Percentiles rank a stretch among this genome's conserved stretches.
Evolutionary conservation across 2,329 filamentous ascomycete genomes (phyloP).

Genomic region (Scedosporium aurantiacum): DNA sequence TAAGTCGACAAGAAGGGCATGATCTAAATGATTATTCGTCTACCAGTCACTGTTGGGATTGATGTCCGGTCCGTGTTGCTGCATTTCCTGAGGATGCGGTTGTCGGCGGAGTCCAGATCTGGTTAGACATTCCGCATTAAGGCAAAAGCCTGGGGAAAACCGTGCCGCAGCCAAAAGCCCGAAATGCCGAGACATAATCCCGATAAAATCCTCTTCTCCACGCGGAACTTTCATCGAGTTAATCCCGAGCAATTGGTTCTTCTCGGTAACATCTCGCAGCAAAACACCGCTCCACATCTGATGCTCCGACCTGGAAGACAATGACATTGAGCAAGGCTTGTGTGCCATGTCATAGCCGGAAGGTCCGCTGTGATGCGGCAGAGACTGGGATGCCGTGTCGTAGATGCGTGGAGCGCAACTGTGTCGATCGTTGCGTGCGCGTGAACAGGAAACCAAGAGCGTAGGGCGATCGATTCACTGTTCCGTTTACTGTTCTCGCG

Average conservation of each 20-base stretch:
- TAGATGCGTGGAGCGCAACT: neutral
- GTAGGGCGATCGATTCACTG: neutral
- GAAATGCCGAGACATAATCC: neutral
- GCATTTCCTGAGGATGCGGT: no score
- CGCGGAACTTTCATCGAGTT: neutral
- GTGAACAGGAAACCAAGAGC: neutral
- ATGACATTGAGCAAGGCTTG: neutral
- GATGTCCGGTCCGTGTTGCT: no score
- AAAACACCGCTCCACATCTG: neutral
- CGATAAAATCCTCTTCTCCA: neutral
- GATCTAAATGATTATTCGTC: no score
- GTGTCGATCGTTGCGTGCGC: neutral
- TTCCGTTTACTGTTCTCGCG: no score
- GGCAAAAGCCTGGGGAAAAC: neutral
- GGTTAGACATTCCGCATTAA: neutral
- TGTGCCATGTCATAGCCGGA: neutral
- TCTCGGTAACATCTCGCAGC: no score
- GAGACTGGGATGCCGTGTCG: neutral
- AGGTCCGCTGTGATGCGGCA: neutral
- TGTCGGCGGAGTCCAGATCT: neutral
- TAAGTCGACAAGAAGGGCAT: no score
- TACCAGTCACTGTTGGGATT: no score
- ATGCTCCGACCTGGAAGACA: neutral
- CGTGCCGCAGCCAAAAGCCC: neutral
- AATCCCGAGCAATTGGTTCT: neutral